Evolutionary conservation across 257 asterid genomes (phyloP), one percentile per base, ranked within the genome.

Genomic region (Solanum tarapatanum): DNA sequence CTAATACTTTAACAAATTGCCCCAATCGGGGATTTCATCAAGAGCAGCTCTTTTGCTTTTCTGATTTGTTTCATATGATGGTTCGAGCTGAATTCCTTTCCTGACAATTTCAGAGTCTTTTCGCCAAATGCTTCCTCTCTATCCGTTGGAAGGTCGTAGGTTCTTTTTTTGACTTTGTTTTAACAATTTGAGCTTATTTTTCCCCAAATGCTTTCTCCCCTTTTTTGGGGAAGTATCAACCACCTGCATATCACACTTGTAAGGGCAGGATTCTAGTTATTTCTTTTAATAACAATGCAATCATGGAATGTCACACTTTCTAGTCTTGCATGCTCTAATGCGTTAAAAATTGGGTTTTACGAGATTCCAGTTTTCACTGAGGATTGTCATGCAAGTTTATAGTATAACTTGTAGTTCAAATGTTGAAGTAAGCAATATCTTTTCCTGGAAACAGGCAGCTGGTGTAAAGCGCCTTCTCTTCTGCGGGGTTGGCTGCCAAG

Each of bases 401-500:
- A 36, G 83, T 76, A 39, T 76, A 39, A 11, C 11, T 23, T 69
- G 37, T 28, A 30, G n/a, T 30, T 69, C 76, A 30, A 69, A 69
- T 28, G 76, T 69, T 74, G 55, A 75, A 36, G 83, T 75, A 75
- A 37, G 32, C 51, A 36, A 36, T 74, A 6, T 11, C 13, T 76
- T 80, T 87, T 90, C 87, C 82, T 83, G 45, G 80, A 88, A 84
- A 88, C 95, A 95, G 99, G 98, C 98, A 86, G 98, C 98, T 92
- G 98, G 96, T 72, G 99, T 95, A 84, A 95, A 93, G 87, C 98
- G 98, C 83, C 98, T 97, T 90, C 98, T 95, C 89, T 95, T 97
- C 89, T 95, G 98, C 77, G 99, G 99, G 89, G 99, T 97, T 76
- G 99, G 99, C 88, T 97, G 99, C 94, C 99, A 97, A 92, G 99